A percentile compares a stretch with the other conserved stretches of the same genome.
phyloP scores from a whole-genome alignment of 2,329 filamentous ascomycete genomes.

The Aureobasidium sp. region DNA sequence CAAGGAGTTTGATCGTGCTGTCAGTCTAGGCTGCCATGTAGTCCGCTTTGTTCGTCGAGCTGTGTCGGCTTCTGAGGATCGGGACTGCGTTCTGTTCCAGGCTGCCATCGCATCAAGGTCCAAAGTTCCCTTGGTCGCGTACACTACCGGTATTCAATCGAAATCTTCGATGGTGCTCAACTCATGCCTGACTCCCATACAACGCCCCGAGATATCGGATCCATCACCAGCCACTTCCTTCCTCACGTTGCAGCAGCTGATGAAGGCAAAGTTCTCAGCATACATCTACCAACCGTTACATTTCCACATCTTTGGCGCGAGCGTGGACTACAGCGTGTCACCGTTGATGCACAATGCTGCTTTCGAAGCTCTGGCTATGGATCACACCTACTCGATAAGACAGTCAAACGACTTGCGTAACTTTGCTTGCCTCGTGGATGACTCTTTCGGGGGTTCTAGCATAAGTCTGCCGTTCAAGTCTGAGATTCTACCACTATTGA shows the following conservation, averaged over 20 bases:
- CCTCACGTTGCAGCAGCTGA: constrained; percentile 57
- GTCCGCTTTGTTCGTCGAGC: constrained; percentile 53
- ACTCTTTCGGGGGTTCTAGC: constrained; percentile 64
- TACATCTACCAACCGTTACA: constrained; percentile 64
- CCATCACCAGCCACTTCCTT: constrained; percentile 29
- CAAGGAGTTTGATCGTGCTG: constrained; percentile 52
- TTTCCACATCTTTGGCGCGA: constrained; percentile 67
- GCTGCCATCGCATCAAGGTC: constrained; percentile 28
- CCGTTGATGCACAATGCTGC: constrained; percentile 73
- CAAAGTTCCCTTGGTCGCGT: constrained; percentile 25
- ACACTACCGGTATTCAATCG: constrained; percentile 55
- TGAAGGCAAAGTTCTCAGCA: constrained; percentile 57
- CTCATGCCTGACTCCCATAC: constrained; percentile 54
- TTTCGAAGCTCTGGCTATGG: constrained; percentile 59
- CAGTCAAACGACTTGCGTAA: constrained; percentile 57
- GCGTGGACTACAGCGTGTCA: constrained; percentile 65
- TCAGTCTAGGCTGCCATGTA: constrained; percentile 53
- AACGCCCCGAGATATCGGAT: not conserved
- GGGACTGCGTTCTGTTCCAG: constrained; percentile 50
- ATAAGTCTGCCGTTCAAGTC: constrained; percentile 70
- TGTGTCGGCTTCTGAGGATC: constrained; percentile 53
- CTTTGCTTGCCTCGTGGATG: constrained; percentile 58
- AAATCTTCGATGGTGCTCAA: constrained; percentile 62
- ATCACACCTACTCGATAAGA: constrained; percentile 59
- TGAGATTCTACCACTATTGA: constrained; percentile 58